Conservation (phyloP, 2,329 filamentous ascomycete genomes). For the Amphichorda felina region DNA sequence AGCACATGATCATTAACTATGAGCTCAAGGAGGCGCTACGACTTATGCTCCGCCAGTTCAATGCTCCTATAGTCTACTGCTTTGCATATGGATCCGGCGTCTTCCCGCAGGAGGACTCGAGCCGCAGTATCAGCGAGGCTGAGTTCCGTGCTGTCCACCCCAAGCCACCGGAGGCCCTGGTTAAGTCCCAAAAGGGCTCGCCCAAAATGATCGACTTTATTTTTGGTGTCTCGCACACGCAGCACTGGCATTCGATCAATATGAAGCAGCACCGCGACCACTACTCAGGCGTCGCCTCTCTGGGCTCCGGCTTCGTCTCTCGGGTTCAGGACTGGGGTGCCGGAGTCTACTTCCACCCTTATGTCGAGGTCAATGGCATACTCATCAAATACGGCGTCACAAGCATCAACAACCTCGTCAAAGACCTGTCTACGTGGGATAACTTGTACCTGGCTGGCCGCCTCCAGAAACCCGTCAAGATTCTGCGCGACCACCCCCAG, state of each 20-base stretch:
- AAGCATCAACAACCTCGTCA: conserved; percentile 79
- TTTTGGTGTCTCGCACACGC: conserved; percentile 84
- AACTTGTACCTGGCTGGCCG: conserved; percentile 93
- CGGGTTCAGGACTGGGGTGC: conserved; percentile 86
- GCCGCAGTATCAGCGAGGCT: conserved; percentile 40
- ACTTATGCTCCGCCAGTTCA: conserved; percentile 81
- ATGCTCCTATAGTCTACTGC: conserved; percentile 87
- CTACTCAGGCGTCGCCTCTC: conserved; percentile 73
- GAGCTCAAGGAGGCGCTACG: conserved; percentile 89
- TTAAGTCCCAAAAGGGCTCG: conserved; percentile 73
- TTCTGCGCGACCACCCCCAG: conserved; percentile 82
- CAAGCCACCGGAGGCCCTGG: conserved; percentile 66
- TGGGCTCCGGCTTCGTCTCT: conserved; percentile 79
- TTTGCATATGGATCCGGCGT: conserved; percentile 97
- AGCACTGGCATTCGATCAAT: conserved; percentile 96
- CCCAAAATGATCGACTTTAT: conserved; percentile 99
- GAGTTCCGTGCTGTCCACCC: conserved; percentile 61
- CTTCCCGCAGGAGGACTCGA: conserved; percentile 62
- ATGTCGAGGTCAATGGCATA: conserved; percentile 86
- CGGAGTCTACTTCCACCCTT: conserved; percentile 96
- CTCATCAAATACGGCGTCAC: conserved; percentile 98
- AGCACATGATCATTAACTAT: conserved; percentile 90
- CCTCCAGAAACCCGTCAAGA: conserved; percentile 95
- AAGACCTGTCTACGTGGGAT: conserved; percentile 82
- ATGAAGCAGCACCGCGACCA: conserved; percentile 80